phyloP scores from a whole-genome alignment of 2,329 filamentous ascomycete genomes.

The Talaromyces sp. region DNA sequence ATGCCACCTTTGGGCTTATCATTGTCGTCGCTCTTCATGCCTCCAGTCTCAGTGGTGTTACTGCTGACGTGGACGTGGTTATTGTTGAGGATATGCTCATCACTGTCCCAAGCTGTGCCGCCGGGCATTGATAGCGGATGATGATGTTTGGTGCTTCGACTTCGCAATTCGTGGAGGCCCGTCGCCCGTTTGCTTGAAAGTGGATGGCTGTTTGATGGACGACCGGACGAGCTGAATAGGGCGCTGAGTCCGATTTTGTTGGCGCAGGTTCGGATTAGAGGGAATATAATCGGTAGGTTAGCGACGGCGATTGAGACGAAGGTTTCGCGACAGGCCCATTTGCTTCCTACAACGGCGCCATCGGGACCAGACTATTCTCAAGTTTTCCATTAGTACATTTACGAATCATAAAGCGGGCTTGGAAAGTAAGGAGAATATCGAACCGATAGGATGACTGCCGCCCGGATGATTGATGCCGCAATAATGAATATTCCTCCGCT shows the following conservation, averaged over 20 bases:
- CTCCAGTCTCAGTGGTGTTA: background rate
- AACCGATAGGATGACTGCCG: slow-evolving; percentile 45
- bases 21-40: background rate
- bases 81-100: slow-evolving; percentile 29
- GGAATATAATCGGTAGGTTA: slow-evolving; percentile 44
- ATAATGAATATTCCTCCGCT: slow-evolving; percentile 56
- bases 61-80: background rate
- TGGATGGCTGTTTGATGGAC: slow-evolving; percentile 26
- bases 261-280: slow-evolving; percentile 29
- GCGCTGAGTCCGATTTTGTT: slow-evolving; percentile 29
- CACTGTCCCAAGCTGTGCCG: slow-evolving; percentile 30
- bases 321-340: slow-evolving; percentile 45
- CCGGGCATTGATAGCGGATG: slow-evolving; percentile 20
- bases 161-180: slow-evolving; percentile 21
- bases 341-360: slow-evolving; percentile 38
- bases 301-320: slow-evolving; percentile 44
- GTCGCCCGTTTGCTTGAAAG: slow-evolving; percentile 24
- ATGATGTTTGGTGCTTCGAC: background rate
- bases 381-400: background rate
- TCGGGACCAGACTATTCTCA: slow-evolving; percentile 30
- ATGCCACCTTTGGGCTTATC: background rate
- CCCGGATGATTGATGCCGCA: slow-evolving; percentile 53
- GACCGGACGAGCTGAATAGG: slow-evolving; percentile 28
- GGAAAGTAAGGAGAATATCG: background rate
- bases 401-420: background rate